Evolutionary conservation across 2,329 filamentous ascomycete species (phyloP).

Genomic region (Zasmidium citrigriseum): DNA sequence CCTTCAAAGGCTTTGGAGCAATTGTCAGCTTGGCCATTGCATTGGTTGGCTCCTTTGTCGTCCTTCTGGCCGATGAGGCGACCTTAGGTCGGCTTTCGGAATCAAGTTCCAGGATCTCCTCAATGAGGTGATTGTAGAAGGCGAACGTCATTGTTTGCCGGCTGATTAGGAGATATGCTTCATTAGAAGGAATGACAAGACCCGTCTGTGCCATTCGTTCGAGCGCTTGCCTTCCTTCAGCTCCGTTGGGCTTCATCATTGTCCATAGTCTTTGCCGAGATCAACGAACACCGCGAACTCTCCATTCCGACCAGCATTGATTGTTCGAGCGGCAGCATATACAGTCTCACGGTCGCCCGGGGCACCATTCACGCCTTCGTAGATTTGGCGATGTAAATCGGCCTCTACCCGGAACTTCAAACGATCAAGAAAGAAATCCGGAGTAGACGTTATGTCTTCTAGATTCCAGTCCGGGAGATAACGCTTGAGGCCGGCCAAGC

Average conservation of each 20-base stretch:
- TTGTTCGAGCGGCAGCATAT: constrained; percentile 4
- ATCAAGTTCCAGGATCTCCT: constrained; percentile 15
- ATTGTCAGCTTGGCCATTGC: constrained; percentile 12
- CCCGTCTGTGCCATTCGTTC: constrained; percentile 4
- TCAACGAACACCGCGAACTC: constrained; percentile 5
- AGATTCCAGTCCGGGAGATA: constrained; percentile 19
- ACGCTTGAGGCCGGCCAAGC: constrained; percentile 2
- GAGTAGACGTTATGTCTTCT: constrained; percentile 15
- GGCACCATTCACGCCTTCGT: constrained; percentile 10
- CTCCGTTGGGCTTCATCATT: constrained; percentile 3
- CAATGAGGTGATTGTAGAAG: constrained; percentile 14
- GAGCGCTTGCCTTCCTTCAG: constrained; percentile 7
- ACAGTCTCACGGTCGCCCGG: constrained; percentile 12
- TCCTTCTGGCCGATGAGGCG: background rate
- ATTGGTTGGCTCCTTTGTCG: background rate
- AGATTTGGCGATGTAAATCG: constrained; percentile 10
- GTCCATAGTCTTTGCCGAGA: constrained; percentile 11
- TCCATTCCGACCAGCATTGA: constrained; percentile 1
- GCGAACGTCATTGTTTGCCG: constrained; percentile 1
- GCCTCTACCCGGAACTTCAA: constrained; percentile 15
- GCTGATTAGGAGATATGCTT: constrained; percentile 8
- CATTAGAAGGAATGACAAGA: constrained; percentile 10
- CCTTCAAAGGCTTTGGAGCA: constrained; percentile 7
- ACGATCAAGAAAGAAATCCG: constrained; percentile 15
- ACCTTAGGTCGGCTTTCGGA: constrained; percentile 3